These are phyloP conservation scores for Sugiyamaella pinicola DNA, from an alignment of 1,139 yeast species.

Conservation along the genomic window DNA sequence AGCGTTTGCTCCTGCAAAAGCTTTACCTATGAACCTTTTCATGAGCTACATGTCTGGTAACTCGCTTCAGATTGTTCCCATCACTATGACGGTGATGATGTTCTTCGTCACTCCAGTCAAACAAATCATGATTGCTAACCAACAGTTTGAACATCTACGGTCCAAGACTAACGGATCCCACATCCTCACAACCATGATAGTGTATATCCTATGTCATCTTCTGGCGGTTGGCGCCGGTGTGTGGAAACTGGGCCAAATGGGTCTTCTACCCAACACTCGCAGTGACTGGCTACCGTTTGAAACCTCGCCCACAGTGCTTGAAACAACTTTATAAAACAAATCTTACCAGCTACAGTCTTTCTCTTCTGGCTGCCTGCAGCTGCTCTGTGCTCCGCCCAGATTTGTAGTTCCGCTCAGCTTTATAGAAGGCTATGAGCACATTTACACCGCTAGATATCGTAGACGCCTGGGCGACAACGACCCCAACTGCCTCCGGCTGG, in stretches of 20 bases:
- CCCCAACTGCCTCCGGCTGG: too few species aligned
- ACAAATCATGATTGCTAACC: slow-evolving; percentile 62
- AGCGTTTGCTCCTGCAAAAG: slow-evolving; percentile 81
- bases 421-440: too few species aligned
- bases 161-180: slow-evolving; percentile 44
- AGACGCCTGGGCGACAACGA: too few species aligned
- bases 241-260: slow-evolving; percentile 86
- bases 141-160: slow-evolving; percentile 44
- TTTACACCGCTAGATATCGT: too few species aligned
- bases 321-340: slow-evolving; percentile 4
- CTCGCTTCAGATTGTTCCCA: slow-evolving; percentile 84
- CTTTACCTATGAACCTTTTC: slow-evolving; percentile 80
- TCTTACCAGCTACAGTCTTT: too few species aligned
- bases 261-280: slow-evolving; percentile 79
- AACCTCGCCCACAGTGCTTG: slow-evolving; percentile 44
- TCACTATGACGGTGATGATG: slow-evolving; percentile 86
- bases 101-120: slow-evolving; percentile 70
- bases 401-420: slow-evolving; percentile 1
- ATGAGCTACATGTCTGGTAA: slow-evolving; percentile 96
- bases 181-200: slow-evolving; percentile 51
- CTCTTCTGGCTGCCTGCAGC: not conserved
- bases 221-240: slow-evolving; percentile 73
- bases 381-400: slow-evolving; percentile 11
- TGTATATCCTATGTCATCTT: slow-evolving; percentile 62
- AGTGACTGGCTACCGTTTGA: slow-evolving; percentile 97